These are phyloP conservation scores for Mortierella sp. DNA, from an alignment of 371 early-diverging fungal species.

Conservation along the genomic window DNA sequence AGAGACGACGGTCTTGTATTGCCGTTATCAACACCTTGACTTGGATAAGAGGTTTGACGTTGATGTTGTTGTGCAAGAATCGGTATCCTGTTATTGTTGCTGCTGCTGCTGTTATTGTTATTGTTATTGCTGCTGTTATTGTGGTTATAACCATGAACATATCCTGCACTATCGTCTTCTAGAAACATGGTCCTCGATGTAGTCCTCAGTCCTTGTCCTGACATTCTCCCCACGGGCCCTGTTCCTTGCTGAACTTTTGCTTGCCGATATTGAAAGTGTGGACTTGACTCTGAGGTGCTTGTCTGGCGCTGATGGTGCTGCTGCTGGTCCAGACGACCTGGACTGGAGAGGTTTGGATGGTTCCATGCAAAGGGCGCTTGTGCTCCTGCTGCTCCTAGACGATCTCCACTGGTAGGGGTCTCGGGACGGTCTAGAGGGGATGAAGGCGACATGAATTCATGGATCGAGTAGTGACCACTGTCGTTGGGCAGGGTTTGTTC, in stretches of 20 bases:
- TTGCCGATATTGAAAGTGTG: constrained; percentile 29
- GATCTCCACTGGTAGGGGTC: constrained; percentile 6
- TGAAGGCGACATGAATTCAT: constrained; percentile 26
- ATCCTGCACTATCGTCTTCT: not conserved
- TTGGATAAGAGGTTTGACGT: constrained; percentile 3
- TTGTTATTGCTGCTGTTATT: constrained; percentile 8
- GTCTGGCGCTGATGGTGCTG: no score
- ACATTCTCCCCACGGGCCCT: not conserved
- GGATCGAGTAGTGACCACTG: constrained; percentile 45
- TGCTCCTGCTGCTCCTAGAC: not conserved
- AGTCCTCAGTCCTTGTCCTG: no score
- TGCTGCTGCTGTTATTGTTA: constrained; percentile 21
- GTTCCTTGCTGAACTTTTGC: constrained; percentile 4
- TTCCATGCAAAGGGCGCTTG: constrained; percentile 17
- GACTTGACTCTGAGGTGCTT: constrained; percentile 30
- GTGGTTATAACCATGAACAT: constrained; percentile 4
- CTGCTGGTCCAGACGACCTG: constrained; percentile 37
- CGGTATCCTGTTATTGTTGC: constrained; percentile 12
- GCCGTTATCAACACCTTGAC: not conserved
- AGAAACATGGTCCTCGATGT: constrained; percentile 4
- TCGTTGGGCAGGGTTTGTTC: constrained; percentile 27
- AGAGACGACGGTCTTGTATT: constrained; percentile 22
- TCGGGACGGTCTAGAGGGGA: constrained; percentile 16
- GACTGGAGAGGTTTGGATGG: constrained; percentile 40
- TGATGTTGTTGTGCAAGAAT: constrained; percentile 32